Percentiles rank a stretch among this genome's conserved stretches.
Evolutionary conservation across 441 rosid species (phyloP).

Genomic region (Raphanus hybrid): DNA sequence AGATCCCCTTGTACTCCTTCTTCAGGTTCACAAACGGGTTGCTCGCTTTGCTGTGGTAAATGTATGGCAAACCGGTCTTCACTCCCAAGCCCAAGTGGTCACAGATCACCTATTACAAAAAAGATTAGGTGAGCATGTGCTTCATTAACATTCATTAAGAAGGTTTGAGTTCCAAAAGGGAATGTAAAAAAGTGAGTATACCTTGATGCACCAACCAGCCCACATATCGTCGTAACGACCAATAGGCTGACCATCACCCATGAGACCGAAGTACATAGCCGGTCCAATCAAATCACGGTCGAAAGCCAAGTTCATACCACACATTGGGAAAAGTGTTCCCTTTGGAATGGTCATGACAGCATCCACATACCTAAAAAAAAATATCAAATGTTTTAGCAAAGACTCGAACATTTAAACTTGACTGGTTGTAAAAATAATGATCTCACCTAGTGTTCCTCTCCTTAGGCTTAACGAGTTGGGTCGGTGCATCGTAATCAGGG

Average conservation of each 20-base stretch:
- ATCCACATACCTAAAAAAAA: slow-evolving; percentile 70
- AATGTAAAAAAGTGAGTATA: slow-evolving; percentile 23
- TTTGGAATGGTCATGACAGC: slow-evolving; percentile 94
- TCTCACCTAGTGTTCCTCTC: slow-evolving; percentile 85
- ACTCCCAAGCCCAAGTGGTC: slow-evolving; percentile 92
- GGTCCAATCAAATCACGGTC: slow-evolving; percentile 91
- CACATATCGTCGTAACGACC: slow-evolving; percentile 99
- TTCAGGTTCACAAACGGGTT: slow-evolving; percentile 92
- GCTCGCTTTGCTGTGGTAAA: slow-evolving; percentile 97
- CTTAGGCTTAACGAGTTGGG: slow-evolving; percentile 93
- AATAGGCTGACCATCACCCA: slow-evolving; percentile 99
- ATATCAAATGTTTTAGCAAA: background rate
- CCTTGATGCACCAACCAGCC: slow-evolving; percentile 99
- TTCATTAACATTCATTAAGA: background rate
- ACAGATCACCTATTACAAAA: slow-evolving; percentile 67
- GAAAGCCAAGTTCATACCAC: slow-evolving; percentile 94
- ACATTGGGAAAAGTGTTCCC: slow-evolving; percentile 97
- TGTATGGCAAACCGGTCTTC: slow-evolving; percentile 93
- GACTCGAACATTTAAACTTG: background rate
- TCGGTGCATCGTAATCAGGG: slow-evolving; percentile 96
- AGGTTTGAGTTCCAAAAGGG: background rate
- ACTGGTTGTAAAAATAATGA: background rate
- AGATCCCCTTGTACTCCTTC: slow-evolving; percentile 94
- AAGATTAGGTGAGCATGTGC: background rate
- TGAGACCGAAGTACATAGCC: slow-evolving; percentile 99